Evolutionary conservation across 306 rosid species (phyloP), one percentile per base, ranked within the genome.

Genomic region (Sechiopsis laciniata): DNA sequence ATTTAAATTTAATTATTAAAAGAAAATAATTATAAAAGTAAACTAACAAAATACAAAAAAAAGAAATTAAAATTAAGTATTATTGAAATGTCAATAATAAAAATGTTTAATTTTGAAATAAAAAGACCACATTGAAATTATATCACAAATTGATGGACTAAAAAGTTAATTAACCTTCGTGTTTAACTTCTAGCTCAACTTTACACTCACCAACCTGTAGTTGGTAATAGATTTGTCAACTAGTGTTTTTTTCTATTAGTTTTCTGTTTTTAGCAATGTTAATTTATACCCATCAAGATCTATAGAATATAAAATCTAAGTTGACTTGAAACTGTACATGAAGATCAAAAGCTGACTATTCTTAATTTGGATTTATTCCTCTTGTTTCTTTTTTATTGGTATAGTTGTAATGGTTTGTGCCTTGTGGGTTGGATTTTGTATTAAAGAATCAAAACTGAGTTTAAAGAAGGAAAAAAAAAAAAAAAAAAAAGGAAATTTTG

Each of bases 161-260:
- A 32, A 32, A 32, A 32, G 37, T 32, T 32, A 32, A 2, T 32
- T 32, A 32, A 32, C 50, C 22, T 2, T 37, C 8, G 46, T 45
- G 37, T 45, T 55, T 21, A 8, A 48, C 40, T 48, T 68, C 55
- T 11, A 67, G 45, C 55, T 46, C 72, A 45, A 67, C 72, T 35
- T 15, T n/a, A n/a, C n/a, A n/a, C n/a, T n/a, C n/a, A 45, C 16
- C 52, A 37, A 35, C 17, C 51, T n/a, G 35, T 17, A 6, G 72
- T 12, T 66, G 14, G 55, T 45, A 45, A 66, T 66, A 11, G 5
- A 68, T 68, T 68, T 68, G 73, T 68, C 73, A 68, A 68, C 73
- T 46, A 15, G 48, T 10, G 3, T 64, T 62, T 59, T 24, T 59
- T n/a, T 55, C 0, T 59, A 9, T 45, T 45, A 9, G 2, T 32